phyloP scores from a whole-genome alignment of 2,329 filamentous ascomycete species.

The Lachnellula arida region DNA sequence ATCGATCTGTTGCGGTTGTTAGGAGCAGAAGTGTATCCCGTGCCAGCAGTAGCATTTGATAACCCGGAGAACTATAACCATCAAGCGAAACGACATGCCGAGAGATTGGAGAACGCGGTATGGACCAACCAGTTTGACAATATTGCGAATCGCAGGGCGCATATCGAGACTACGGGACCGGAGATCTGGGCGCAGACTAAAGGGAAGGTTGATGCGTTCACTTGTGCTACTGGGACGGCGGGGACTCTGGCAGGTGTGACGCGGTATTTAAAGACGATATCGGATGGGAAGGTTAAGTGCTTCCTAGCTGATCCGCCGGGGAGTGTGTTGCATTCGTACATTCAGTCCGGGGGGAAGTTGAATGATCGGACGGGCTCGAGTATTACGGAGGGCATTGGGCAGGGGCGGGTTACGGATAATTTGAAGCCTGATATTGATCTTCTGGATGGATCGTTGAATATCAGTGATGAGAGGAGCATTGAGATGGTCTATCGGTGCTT shows the following conservation, averaged over 20 bases:
- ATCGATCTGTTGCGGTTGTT: constrained; percentile 87
- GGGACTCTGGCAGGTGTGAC: constrained; percentile 89
- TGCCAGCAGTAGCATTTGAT: constrained; percentile 92
- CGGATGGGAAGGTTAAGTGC: constrained; percentile 72
- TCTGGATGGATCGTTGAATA: constrained; percentile 77
- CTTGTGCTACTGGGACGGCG: constrained; percentile 87
- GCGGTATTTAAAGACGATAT: constrained; percentile 80
- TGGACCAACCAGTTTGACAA: constrained; percentile 99
- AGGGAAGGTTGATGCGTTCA: constrained; percentile 88
- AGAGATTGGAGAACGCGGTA: constrained; percentile 77
- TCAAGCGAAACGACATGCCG: constrained; percentile 87
- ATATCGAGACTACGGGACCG: constrained; percentile 94
- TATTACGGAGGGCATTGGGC: constrained; percentile 97
- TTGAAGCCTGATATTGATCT: constrained; percentile 77
- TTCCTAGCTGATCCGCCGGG: constrained; percentile 94
- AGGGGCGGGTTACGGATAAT: constrained; percentile 95
- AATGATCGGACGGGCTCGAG: constrained; percentile 77
- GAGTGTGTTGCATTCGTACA: constrained; percentile 87
- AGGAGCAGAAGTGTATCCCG: constrained; percentile 91
- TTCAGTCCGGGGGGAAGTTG: constrained; percentile 77
- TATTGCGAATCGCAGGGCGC: constrained; percentile 84
- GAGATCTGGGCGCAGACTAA: constrained; percentile 94
- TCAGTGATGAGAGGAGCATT: constrained; percentile 90
- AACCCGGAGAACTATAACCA: constrained; percentile 98
- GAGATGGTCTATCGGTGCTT: constrained; percentile 97